A percentile compares a stretch with the other conserved stretches of the same genome.
phyloP scores from a whole-genome alignment of 306 rosid species.

The Luffa aegyptiaca region DNA sequence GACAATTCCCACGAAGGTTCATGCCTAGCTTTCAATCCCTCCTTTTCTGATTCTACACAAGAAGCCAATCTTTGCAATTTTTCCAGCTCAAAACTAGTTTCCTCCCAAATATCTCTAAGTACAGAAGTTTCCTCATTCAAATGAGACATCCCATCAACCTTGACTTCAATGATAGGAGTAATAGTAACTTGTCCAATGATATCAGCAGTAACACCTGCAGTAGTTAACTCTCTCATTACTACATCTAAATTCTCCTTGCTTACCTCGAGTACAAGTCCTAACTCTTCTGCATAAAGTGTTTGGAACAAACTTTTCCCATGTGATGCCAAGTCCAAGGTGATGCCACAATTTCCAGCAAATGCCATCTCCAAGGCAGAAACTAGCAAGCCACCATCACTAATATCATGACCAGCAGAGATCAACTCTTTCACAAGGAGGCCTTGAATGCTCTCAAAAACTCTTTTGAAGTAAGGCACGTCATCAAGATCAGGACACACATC shows the following conservation, averaged over 20 bases:
- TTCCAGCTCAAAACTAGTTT: slow-evolving; percentile 69
- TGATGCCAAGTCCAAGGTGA: slow-evolving; percentile 43
- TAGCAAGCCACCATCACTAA: slow-evolving; percentile 85
- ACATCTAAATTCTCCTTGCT: slow-evolving; percentile 45
- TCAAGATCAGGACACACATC: slow-evolving; percentile 68
- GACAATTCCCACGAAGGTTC: slow-evolving; percentile 68
- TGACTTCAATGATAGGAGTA: slow-evolving; percentile 38
- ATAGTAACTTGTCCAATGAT: slow-evolving; percentile 54
- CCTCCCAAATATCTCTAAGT: slow-evolving; percentile 81
- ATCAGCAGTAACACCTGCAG: slow-evolving; percentile 39
- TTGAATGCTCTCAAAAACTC: slow-evolving; percentile 74
- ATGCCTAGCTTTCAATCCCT: slow-evolving; percentile 57
- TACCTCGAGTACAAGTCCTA: slow-evolving; percentile 71
- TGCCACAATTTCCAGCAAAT: slow-evolving; percentile 75
- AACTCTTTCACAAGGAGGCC: slow-evolving; percentile 50
- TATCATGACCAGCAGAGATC: slow-evolving; percentile 77
- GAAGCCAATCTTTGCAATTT: slow-evolving; percentile 66
- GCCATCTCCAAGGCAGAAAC: slow-evolving; percentile 88
- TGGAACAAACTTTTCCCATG: slow-evolving; percentile 52
- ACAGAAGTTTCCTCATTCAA: slow-evolving; percentile 44
- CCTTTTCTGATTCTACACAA: slow-evolving; percentile 71
- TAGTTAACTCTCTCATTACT: slow-evolving; percentile 37
- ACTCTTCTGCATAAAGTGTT: slow-evolving; percentile 75
- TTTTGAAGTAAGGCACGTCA: slow-evolving; percentile 67
- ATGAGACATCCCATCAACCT: slow-evolving; percentile 51